Evolutionary conservation across 2,329 filamentous ascomycete genomes (phyloP).

Genomic region (Beauveria medogensis): DNA sequence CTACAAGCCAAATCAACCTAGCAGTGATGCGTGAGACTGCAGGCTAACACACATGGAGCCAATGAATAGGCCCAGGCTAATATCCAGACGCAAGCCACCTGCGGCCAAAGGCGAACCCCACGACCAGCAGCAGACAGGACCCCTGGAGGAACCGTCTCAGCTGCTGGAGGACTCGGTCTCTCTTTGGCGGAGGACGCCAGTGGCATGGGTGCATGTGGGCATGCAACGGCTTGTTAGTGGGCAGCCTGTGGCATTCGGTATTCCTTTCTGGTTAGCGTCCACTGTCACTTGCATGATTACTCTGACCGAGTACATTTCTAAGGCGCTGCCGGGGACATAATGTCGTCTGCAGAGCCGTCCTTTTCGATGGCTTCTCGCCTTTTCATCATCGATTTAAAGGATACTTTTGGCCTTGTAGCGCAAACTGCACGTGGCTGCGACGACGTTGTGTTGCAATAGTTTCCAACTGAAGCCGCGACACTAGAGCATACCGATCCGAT

Average conservation of each 20-base stretch:
- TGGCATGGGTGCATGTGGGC: conserved; percentile 9
- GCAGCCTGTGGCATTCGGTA: conserved; percentile 8
- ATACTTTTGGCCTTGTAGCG: not conserved
- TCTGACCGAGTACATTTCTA: conserved; percentile 6
- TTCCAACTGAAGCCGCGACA: not conserved
- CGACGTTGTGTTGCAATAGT: not conserved
- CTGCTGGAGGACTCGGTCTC: conserved; percentile 3
- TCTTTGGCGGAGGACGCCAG: not conserved
- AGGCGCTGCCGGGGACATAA: not conserved
- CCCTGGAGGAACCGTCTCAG: not conserved
- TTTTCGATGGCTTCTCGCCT: not conserved
- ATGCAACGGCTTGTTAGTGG: conserved; percentile 10
- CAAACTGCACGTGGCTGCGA: not conserved
- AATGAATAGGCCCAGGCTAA: no score
- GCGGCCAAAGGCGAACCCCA: not conserved
- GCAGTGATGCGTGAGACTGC: not conserved
- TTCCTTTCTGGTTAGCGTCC: conserved; percentile 12
- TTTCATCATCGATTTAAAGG: not conserved
- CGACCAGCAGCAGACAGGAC: not conserved
- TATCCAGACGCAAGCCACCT: not conserved
- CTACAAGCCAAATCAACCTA: not conserved
- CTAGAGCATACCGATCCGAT: not conserved
- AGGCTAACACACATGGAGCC: not conserved
- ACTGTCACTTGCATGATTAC: conserved; percentile 8
- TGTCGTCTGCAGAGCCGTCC: conserved; percentile 5